Percentiles rank a stretch among this genome's conserved stretches.
Conservation (phyloP, 768 basidiomycete genomes). For the Podaxis sp. region DNA sequence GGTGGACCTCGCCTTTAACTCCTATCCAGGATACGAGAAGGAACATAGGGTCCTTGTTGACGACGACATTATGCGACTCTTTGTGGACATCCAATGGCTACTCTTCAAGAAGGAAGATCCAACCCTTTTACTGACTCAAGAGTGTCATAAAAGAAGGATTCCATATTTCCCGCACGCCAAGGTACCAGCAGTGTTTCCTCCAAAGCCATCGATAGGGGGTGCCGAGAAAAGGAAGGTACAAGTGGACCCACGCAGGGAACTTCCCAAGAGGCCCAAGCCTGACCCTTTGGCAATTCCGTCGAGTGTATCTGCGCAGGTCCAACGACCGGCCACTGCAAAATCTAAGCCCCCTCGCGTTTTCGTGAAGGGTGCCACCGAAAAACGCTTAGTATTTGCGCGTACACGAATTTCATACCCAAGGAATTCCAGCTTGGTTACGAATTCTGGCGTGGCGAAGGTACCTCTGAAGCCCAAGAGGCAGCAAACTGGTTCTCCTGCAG, state of each 20-base stretch:
- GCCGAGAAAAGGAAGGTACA: background rate
- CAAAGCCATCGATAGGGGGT: background rate
- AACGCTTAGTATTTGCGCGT: background rate
- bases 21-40: background rate
- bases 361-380: background rate
- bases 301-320: background rate
- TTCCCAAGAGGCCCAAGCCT: background rate
- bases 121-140: background rate
- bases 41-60: background rate
- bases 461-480: background rate
- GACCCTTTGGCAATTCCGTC: background rate
- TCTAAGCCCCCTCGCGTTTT: background rate
- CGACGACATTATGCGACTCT: background rate
- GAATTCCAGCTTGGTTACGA: background rate
- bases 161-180: background rate
- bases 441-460: background rate
- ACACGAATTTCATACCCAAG: background rate
- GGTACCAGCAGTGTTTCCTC: background rate
- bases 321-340: background rate
- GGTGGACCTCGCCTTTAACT: slow-evolving; percentile 10
- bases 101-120: slow-evolving; percentile 15
- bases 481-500: no score
- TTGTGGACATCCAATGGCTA: slow-evolving; percentile 24
- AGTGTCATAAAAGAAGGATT: background rate
- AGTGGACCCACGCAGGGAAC: background rate